Conservation (phyloP, 2,329 filamentous ascomycete genomes). For the Colletotrichum incanum region DNA sequence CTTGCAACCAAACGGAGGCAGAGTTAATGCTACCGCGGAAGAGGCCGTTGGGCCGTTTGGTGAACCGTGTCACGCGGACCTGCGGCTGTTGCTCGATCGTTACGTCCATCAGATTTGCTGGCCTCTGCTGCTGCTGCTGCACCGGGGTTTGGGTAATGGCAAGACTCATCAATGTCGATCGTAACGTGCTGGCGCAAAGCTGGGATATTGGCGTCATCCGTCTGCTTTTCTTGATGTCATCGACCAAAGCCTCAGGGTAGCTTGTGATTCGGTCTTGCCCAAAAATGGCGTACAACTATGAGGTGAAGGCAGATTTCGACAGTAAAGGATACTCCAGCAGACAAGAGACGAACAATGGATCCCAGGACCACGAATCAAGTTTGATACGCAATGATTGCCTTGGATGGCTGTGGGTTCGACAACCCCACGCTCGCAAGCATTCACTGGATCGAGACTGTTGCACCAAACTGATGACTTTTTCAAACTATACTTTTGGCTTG, state of each 20-base stretch:
- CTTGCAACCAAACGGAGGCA: neutral
- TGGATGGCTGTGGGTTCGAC: neutral
- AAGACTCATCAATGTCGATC: neutral
- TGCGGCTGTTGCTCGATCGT: constrained; percentile 5
- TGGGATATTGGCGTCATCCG: neutral
- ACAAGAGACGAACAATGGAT: constrained; percentile 2
- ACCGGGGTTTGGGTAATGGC: neutral
- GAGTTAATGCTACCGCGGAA: constrained; percentile 22
- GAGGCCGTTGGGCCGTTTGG: constrained; percentile 7
- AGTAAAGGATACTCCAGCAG: neutral
- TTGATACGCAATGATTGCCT: constrained; percentile 1
- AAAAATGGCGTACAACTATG: neutral
- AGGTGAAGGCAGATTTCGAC: neutral
- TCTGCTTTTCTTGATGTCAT: neutral
- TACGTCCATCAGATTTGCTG: constrained; percentile 13
- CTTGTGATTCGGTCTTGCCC: neutral
- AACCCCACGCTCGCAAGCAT: constrained; percentile 18
- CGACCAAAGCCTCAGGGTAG: too few relatives aligned
- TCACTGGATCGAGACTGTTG: constrained; percentile 10
- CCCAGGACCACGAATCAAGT: neutral
- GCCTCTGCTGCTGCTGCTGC: constrained; percentile 8
- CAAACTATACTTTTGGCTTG: neutral
- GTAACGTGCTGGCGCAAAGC: neutral
- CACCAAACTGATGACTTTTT: neutral
- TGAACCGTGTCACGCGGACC: constrained; percentile 2